A percentile compares a stretch with the other conserved stretches of the same genome.
These are phyloP conservation scores for Eucalyptus fibrosa DNA, from an alignment of 345 rosid genomes.

Conservation along the genomic window DNA sequence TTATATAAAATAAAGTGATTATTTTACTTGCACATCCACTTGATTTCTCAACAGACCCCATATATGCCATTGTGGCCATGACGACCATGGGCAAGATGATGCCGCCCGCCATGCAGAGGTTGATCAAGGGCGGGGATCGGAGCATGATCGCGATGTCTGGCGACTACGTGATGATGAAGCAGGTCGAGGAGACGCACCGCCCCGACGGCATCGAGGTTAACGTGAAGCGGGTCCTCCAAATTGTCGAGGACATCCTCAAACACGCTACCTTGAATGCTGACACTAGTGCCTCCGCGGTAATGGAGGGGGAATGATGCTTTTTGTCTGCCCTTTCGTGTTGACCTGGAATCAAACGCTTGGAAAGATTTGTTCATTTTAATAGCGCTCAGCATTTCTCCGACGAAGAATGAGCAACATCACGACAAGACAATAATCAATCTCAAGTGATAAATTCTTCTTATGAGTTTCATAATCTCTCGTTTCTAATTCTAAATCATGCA, in stretches of 20 bases:
- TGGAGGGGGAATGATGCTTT: not conserved
- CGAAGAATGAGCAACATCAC: not conserved
- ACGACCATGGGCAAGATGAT: not conserved
- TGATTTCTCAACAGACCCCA: too few relatives aligned
- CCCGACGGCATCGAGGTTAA: conserved; percentile 52
- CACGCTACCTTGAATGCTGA: conserved; percentile 28
- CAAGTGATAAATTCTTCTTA: not conserved
- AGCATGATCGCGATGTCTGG: conserved; percentile 25
- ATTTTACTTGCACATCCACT: too few relatives aligned
- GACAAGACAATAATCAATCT: not conserved
- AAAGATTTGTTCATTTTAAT: not conserved
- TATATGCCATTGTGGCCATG: not conserved
- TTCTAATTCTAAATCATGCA: not conserved
- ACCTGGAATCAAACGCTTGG: not conserved
- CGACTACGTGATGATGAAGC: conserved; percentile 44
- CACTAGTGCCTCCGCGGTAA: conserved; percentile 19
- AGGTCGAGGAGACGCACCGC: conserved; percentile 37
- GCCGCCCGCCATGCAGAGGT: not conserved
- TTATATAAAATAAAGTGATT: too few relatives aligned
- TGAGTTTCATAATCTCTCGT: not conserved
- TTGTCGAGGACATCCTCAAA: conserved; percentile 59
- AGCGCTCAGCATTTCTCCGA: not conserved
- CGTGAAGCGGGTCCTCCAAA: conserved; percentile 38
- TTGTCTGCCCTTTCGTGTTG: not conserved
- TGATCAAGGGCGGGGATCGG: conserved; percentile 13